Evolutionary conservation across 139 green algal genomes (phyloP), one percentile per base, ranked within the genome.

Genomic region (Tetradesmus obliquus): DNA sequence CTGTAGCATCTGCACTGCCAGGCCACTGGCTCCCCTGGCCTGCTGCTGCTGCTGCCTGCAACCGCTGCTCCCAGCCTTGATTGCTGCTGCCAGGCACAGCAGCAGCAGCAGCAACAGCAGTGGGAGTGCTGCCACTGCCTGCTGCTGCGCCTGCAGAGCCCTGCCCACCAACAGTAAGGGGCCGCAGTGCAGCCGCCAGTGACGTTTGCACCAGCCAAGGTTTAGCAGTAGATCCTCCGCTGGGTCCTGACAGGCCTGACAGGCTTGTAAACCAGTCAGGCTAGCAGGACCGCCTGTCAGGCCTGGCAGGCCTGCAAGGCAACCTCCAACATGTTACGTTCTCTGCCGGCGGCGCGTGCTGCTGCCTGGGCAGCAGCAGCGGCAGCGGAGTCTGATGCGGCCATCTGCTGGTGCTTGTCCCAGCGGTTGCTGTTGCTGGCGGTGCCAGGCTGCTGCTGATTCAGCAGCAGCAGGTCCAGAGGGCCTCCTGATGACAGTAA

Each of bases 81-180:
- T 20, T 71, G 60, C 60, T 9, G n/a, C 79, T 83, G n/a, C 79
- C 79, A 84, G 22, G 58, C 51, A 6, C 81, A 87, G 17, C 51
- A 72, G 54, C 55, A 55, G 24, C 55, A 87, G 17, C 82, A 87
- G 55, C n/a, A n/a, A n/a, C n/a, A n/a, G n/a, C 55, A 87, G 82
- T 1, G 6, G 66, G 15, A 20, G 15, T 19, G n/a, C 66, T 76
- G 17, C 15, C 66, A 10, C 2, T 5, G 2, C 10, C 17, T 45
- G 32, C 32, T 45, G 32, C 32, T 45, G 32, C 32, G 32, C 32
- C 32, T 45, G 32, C 32, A 24, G 17, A 17, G 10, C 17, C 66
- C 13, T 5, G 3, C 15, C 17, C 17, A 12, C 24, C 66, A 3
- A 76, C 15, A 76, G 66, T 24, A 24, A 19, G 66, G 5, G 66